phyloP scores from a whole-genome alignment of 225 moss, liverwort and hornwort species.

The Physcomitrellopsis africana region DNA sequence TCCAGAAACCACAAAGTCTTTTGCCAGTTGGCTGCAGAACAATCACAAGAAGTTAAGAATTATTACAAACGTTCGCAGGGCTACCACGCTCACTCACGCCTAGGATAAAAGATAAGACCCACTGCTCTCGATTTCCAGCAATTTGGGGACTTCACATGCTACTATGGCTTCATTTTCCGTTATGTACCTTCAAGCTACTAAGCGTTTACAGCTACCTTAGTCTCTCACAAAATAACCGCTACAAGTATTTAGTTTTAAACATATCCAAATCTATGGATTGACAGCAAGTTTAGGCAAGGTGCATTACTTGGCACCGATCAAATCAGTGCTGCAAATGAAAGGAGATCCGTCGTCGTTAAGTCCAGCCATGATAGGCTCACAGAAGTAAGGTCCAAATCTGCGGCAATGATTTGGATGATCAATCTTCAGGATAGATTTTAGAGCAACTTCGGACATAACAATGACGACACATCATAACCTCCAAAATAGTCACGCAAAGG shows the following conservation, averaged over 20 bases:
- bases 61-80: not conserved
- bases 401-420: conserved; percentile 13
- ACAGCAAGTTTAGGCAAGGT: conserved; percentile 1
- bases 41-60: not conserved
- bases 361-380: conserved; percentile 92
- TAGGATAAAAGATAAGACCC: not conserved
- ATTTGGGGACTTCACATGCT: not conserved
- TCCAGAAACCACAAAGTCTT: conserved; percentile 95
- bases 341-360: conserved; percentile 75
- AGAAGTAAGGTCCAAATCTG: conserved; percentile 97
- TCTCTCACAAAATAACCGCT: not conserved
- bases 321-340: conserved; percentile 96
- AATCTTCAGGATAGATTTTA: not conserved
- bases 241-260: not conserved
- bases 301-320: conserved; percentile 93
- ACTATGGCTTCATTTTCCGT: not conserved
- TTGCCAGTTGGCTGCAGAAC: conserved; percentile 77
- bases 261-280: not conserved
- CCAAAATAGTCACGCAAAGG: not conserved
- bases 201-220: not conserved
- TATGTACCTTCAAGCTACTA: not conserved
- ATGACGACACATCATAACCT: not conserved
- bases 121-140: not conserved
- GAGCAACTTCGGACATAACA: conserved; percentile 8
- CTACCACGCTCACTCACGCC: not conserved